Percentiles rank a stretch among this genome's conserved stretches.
These are phyloP conservation scores for Stachybotrys elegans DNA, from an alignment of 2,329 filamentous ascomycete genomes.

Conservation along the genomic window DNA sequence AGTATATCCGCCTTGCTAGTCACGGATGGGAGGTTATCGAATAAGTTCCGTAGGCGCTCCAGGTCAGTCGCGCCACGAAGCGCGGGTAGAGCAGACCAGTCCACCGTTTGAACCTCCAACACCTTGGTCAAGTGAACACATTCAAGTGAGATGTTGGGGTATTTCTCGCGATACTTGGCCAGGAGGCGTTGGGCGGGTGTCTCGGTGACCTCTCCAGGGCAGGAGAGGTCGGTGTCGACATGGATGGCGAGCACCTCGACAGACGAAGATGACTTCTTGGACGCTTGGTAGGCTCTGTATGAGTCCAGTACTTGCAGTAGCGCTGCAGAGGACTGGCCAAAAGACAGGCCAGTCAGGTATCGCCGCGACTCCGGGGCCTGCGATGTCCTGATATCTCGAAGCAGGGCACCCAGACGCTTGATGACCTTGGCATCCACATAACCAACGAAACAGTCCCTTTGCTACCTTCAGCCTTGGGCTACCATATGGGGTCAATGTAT, in stretches of 20 bases:
- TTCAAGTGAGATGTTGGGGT: slow-evolving; percentile 62
- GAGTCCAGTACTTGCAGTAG: slow-evolving; percentile 71
- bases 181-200: slow-evolving; percentile 40
- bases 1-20: slow-evolving; percentile 73
- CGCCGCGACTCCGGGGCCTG: slow-evolving; percentile 26
- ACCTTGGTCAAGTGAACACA: slow-evolving; percentile 59
- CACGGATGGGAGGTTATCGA: slow-evolving; percentile 61
- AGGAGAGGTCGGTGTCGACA: slow-evolving; percentile 37
- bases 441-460: slow-evolving; percentile 63
- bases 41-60: slow-evolving; percentile 45
- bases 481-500: background rate
- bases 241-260: slow-evolving; percentile 64
- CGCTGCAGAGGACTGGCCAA: slow-evolving; percentile 74
- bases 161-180: slow-evolving; percentile 50
- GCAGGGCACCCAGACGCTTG: slow-evolving; percentile 59
- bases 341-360: slow-evolving; percentile 75
- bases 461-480: background rate
- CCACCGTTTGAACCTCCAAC: slow-evolving; percentile 44
- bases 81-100: slow-evolving; percentile 46
- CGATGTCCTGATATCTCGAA: slow-evolving; percentile 38
- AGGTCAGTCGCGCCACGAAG: slow-evolving; percentile 20
- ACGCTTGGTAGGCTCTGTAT: slow-evolving; percentile 61
- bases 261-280: slow-evolving; percentile 57
- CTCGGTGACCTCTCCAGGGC: slow-evolving; percentile 7
- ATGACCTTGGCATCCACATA: slow-evolving; percentile 76